Percentiles rank a stretch among this genome's conserved stretches.
phyloP scores from a whole-genome alignment of 202 grass and related monocot genomes.

The Dendrocalamus latiflorus region DNA sequence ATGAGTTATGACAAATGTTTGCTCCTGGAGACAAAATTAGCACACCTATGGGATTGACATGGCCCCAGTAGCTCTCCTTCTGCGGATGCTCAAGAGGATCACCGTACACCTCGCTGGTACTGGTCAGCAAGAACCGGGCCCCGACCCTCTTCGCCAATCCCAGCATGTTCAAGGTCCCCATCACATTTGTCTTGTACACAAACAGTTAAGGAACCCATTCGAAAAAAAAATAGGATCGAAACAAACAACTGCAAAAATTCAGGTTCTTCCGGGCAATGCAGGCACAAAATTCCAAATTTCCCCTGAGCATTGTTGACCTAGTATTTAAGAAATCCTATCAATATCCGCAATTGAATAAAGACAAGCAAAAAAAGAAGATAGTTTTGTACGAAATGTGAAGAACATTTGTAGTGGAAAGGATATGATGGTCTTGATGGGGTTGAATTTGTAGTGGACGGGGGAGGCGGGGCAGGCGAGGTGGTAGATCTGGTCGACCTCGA shows the following conservation, averaged over 20 bases:
- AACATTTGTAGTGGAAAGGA: conserved; percentile 93
- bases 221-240: background rate
- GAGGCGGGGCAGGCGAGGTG: conserved; percentile 86
- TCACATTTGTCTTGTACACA: conserved; percentile 93
- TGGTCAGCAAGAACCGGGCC: conserved; percentile 83
- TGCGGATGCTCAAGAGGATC: conserved; percentile 96
- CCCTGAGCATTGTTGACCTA: background rate
- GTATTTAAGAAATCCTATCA: background rate
- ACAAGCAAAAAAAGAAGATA: background rate
- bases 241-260: conserved; percentile 8
- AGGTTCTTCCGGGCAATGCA: background rate
- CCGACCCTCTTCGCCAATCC: conserved; percentile 93
- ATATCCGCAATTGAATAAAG: too few species aligned
- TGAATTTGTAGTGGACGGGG: conserved; percentile 82
- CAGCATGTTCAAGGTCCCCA: conserved; percentile 98
- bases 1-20: background rate
- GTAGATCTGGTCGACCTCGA: conserved; percentile 91
- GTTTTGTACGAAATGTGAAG: background rate
- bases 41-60: conserved; percentile 93
- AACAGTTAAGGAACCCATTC: conserved; percentile 45
- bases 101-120: conserved; percentile 89
- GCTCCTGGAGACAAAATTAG: conserved; percentile 1
- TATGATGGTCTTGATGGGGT: conserved; percentile 85
- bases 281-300: conserved; percentile 2
- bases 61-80: conserved; percentile 95